Evolutionary conservation across 805 yeast genomes (phyloP), one percentile per base, ranked within the genome.

Genomic region (Metschnikowia chrysomelidarum): DNA sequence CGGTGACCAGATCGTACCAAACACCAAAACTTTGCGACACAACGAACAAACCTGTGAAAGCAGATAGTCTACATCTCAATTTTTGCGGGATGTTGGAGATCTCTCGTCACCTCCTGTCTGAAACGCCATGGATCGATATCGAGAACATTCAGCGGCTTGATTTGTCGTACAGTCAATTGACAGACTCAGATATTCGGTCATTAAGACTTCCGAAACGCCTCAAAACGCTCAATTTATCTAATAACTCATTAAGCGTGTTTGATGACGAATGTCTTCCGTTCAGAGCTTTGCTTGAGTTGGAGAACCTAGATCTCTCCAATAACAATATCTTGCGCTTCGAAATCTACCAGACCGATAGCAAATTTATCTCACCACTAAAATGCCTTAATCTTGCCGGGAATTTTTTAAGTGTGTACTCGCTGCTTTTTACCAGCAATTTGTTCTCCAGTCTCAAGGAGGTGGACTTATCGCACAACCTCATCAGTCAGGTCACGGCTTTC

Each of bases 91-190:
- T 46, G 2, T 13, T 32, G 5, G 39, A 35, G 19, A 20, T 35
- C 3, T 16, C 30, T 11, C 39, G 39, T 13, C 39, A 29, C 10
- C 30, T 35, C 30, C 18, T 14, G 5, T 3, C 16, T 11, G 7
- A 13, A n/a, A 18, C n/a, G 7, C 27, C 28, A 13, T 19, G 39
- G 10, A 35, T 35, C 17, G 22, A 9, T 2, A 20, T 35, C 27
- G 30, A 35, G 11, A 25, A 14, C 19, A 19, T 40, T 11, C 14
- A 19, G 14, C 15, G 38, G 21, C 40, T 61, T 12, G 57, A 61
- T 41, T 41, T 61, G 24, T 58, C 64, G 3, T 61, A 37, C 40
- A 60, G 59, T 27, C 44, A 46, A 9, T 38, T 61, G 10, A 36
- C 41, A n/a, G 60, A 59, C 30, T 26, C 19, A 14, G 34, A 28